A percentile compares a stretch with the other conserved stretches of the same genome.
These are phyloP conservation scores for Brassica carinata DNA, from an alignment of 345 rosid genomes.

Conservation along the genomic window DNA sequence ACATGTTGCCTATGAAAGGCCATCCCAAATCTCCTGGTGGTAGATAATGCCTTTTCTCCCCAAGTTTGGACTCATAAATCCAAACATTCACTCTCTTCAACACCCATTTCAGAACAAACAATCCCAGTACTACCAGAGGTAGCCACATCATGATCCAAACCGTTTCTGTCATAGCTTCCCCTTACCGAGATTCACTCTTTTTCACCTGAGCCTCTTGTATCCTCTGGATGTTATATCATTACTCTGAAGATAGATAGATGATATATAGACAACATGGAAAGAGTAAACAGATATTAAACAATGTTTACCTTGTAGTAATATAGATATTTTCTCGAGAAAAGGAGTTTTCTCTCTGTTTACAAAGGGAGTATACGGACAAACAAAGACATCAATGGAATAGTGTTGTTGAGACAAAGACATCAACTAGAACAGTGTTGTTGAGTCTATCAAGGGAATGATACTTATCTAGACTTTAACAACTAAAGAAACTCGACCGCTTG, in stretches of 20 bases:
- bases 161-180: constrained; percentile 23
- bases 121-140: constrained; percentile 23
- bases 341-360: background rate
- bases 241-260: constrained; percentile 13
- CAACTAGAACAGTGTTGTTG: constrained; percentile 25
- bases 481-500: constrained; percentile 37
- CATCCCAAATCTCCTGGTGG: constrained; percentile 91
- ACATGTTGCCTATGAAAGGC: constrained; percentile 90
- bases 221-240: constrained; percentile 1
- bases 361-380: constrained; percentile 29
- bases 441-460: constrained; percentile 30
- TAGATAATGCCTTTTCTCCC: constrained; percentile 47
- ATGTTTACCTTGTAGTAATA: background rate
- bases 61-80: constrained; percentile 62
- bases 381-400: constrained; percentile 23
- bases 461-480: constrained; percentile 32
- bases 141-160: constrained; percentile 17
- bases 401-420: constrained; percentile 26
- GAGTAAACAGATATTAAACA: constrained; percentile 2
- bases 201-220: constrained; percentile 15
- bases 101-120: constrained; percentile 47
- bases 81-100: constrained; percentile 54
- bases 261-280: background rate
- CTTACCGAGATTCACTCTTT: background rate
- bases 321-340: constrained; percentile 3